phyloP scores from a whole-genome alignment of 345 rosid genomes.

The Bruguiera parviflora region DNA sequence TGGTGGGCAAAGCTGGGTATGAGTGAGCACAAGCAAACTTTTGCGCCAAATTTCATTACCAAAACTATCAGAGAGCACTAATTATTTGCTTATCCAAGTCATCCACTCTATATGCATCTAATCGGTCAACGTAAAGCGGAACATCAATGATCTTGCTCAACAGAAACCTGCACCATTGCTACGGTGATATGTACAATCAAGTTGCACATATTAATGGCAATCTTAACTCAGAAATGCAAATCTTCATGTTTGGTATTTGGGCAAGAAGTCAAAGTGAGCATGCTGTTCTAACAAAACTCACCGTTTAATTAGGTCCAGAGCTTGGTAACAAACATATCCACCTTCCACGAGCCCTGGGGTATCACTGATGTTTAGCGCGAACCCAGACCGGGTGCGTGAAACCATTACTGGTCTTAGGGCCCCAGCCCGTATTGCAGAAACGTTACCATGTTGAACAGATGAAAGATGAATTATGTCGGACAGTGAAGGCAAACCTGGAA shows the following conservation, averaged over 20 bases:
- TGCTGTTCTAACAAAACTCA: slow-evolving; percentile 19
- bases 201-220: not conserved
- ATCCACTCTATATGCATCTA: slow-evolving; percentile 84
- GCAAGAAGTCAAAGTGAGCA: not conserved
- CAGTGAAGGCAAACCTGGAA: slow-evolving; percentile 51
- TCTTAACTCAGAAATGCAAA: not conserved
- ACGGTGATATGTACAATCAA: not conserved
- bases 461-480: slow-evolving; percentile 1
- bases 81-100: slow-evolving; percentile 80
- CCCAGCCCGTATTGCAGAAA: slow-evolving; percentile 44
- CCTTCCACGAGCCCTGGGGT: slow-evolving; percentile 87
- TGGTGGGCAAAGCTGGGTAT: slow-evolving; percentile 80
- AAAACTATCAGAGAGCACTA: slow-evolving; percentile 57
- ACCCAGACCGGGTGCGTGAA: slow-evolving; percentile 69
- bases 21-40: slow-evolving; percentile 76
- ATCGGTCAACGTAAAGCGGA: slow-evolving; percentile 69
- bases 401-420: slow-evolving; percentile 67
- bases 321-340: slow-evolving; percentile 76
- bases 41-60: slow-evolving; percentile 76
- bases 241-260: not conserved
- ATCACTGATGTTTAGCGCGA: slow-evolving; percentile 69
- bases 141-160: slow-evolving; percentile 68
- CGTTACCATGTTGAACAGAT: not conserved
- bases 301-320: slow-evolving; percentile 71
- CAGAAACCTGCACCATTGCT: slow-evolving; percentile 50